Evolutionary conservation across 2,329 filamentous ascomycete genomes (phyloP), one percentile per base, ranked within the genome.

Genomic region (Calonectria ilicicola): DNA sequence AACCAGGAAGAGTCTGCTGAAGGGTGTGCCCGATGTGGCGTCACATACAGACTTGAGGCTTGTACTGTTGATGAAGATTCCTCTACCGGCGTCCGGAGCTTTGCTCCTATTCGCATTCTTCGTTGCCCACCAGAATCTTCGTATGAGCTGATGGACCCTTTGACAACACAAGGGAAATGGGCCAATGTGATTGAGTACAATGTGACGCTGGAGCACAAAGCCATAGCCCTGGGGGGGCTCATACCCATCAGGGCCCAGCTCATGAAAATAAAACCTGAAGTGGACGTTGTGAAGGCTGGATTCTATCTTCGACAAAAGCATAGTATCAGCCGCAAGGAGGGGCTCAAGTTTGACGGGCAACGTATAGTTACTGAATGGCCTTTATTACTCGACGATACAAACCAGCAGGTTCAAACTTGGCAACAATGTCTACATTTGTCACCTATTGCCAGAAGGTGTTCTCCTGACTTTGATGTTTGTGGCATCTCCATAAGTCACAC

Each of bases 121-220:
- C 64, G 65, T 1, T 42, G 44, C 4, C 65, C 65, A 17, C 66
- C 35, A 1, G 44, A 63, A 4, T 71, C 69, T 3, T 58, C 53
- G 21, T 71, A 63, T 21, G 69, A 71, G 26, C 40, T 71, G 1
- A 51, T 71, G 53, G 69, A 68, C 19, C 69, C 69, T 5, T 35
- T 40, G 7, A 64, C 65, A 14, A 8, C 27, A 6, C 44, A 71
- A 5, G 69, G 56, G 1, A 51, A 63, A 35, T 71, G 65, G 69
- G 4, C 53, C 0, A 35, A 29, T 15, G 64, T 63, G 9, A 8
- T 71, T 17, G 21, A 64, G 7, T 63, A 63, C 46, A 53, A 21
- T 9, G 26, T 71, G 9, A 64, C 69, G 0, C 2, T 68, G 1
- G 53, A 21, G 3, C 65, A 71, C 14, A 58, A 56, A 23, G 69